phyloP scores from a whole-genome alignment of 2,329 filamentous ascomycete species.

The Colletotrichum shisoi region DNA sequence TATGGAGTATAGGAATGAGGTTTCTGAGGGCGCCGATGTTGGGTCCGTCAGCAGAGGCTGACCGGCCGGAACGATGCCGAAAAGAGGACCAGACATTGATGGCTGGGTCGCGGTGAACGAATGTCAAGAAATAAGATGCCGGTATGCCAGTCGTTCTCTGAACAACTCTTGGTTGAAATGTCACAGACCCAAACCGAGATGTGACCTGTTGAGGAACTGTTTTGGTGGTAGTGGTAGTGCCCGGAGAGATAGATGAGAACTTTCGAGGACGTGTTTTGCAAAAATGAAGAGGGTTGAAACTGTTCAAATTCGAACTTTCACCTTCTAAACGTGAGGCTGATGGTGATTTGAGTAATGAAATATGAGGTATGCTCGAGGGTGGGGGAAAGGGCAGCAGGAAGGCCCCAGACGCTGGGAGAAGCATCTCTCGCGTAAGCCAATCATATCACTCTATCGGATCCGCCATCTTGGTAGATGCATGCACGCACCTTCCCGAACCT shows the following conservation, averaged over 20 bases:
- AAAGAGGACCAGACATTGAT: conserved; percentile 57
- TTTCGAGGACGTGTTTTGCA: no score
- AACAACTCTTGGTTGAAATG: neutral
- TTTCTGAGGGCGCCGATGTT: conserved; percentile 60
- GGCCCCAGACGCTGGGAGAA: conserved; percentile 29
- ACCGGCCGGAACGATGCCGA: conserved; percentile 68
- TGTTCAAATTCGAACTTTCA: neutral
- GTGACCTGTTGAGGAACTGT: neutral
- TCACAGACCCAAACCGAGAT: neutral
- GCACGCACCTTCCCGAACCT: neutral
- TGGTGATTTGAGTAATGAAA: neutral
- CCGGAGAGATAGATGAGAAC: neutral
- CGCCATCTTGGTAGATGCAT: conserved; percentile 1
- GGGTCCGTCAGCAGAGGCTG: conserved; percentile 65
- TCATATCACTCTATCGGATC: conserved; percentile 2
- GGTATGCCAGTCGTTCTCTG: neutral
- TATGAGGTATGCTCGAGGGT: neutral
- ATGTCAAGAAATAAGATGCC: neutral
- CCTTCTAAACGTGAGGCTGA: neutral
- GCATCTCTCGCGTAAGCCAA: conserved; percentile 7
- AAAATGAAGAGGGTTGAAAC: neutral
- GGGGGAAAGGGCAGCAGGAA: conserved; percentile 23
- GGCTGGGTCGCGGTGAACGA: neutral
- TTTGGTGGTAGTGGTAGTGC: neutral
- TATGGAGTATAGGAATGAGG: conserved; percentile 65